A percentile compares a stretch with the other conserved stretches of the same genome.
Conservation (phyloP, 2,329 filamentous ascomycete species). For the Raffaelea albimanens region DNA sequence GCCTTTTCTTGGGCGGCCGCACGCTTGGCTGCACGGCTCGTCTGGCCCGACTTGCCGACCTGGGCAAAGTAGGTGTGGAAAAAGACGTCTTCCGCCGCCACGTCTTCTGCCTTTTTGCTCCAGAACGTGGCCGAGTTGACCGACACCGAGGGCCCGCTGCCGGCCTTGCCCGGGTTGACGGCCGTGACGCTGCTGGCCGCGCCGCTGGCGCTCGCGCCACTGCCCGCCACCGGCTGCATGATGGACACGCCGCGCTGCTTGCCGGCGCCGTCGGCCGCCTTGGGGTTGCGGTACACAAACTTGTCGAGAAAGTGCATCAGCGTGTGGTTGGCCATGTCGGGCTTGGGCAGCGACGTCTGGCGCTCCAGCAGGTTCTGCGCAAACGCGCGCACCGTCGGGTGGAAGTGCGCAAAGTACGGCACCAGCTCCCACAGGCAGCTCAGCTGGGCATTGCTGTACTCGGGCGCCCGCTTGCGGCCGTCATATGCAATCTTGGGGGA, state of each 20-base stretch:
- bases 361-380: slow-evolving; percentile 62
- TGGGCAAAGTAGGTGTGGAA: slow-evolving; percentile 95
- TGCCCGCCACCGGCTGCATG: slow-evolving; percentile 75
- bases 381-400: slow-evolving; percentile 84
- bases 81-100: slow-evolving; percentile 88
- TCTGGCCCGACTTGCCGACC: slow-evolving; percentile 52
- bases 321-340: slow-evolving; percentile 81
- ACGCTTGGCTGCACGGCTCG: slow-evolving; percentile 40
- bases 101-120: slow-evolving; percentile 79
- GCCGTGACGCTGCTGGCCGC: slow-evolving; percentile 32
- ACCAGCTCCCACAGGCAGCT: slow-evolving; percentile 91
- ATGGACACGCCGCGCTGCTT: slow-evolving; percentile 70
- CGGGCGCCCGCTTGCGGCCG: slow-evolving; percentile 81
- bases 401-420: slow-evolving; percentile 74
- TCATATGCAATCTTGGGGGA: slow-evolving; percentile 50
- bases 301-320: slow-evolving; percentile 94
- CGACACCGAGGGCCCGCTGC: slow-evolving; percentile 22
- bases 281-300: slow-evolving; percentile 95
- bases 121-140: slow-evolving; percentile 88
- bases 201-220: slow-evolving; percentile 29
- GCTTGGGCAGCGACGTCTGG: slow-evolving; percentile 70
- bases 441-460: slow-evolving; percentile 84
- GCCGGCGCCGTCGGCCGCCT: slow-evolving; percentile 44
- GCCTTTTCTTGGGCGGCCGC: slow-evolving; percentile 37
- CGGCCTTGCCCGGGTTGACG: slow-evolving; percentile 42